Base-by-base conservation (phyloP, 2,329 filamentous ascomycete genomes). In the Fusarium avenaceum region DNA sequence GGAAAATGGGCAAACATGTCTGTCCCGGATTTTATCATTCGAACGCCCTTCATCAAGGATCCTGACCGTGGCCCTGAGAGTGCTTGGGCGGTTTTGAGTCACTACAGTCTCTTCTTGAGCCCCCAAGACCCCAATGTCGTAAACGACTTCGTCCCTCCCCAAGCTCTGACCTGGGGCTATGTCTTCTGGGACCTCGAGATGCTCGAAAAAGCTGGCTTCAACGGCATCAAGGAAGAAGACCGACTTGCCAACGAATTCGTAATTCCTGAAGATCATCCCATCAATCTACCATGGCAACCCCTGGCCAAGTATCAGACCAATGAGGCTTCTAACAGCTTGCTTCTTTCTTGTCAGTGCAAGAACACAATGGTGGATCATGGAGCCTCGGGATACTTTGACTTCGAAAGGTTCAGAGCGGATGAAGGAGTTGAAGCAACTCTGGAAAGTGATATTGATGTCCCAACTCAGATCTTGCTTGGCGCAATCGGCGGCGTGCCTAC, bases 171-270 rank as follows among this genome's bases (percentile, higher is more conserved):
- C 2, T 61, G 65, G 46, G 65, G 42, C 3, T 69, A 65, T 3
- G 43, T 57, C 17, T 65, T 69, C 22, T 69, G 59, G 59, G 59
- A 65, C 6, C n/a, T 56, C 9, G 17, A 32, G 1, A 68, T 65
- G 65, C 51, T 68, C 3, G 19, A 65, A 7, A 22, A 33, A 2
- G 33, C 50, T 1, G 32, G 28, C 6, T 26, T 65, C 4, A 30
- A 19, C 4, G 30, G 49, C 2, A 47, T 66, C n/a, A 22, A 24
- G 11, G 13, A 11, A 4, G 30, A 48, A 8, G 20, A 40, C 3
- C 19, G 14, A 4, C 13, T 24, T 11, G 40, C 20, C 19, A 13
- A 20, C 3, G 47, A 40, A 14, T 22, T 45, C 22, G 5, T 6
- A 3, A 14, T 64, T 9, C 15, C 26, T 13, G 11, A 11, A 10